phyloP scores from a whole-genome alignment of 2,329 filamentous ascomycete species.

The Zalaria sp. region DNA sequence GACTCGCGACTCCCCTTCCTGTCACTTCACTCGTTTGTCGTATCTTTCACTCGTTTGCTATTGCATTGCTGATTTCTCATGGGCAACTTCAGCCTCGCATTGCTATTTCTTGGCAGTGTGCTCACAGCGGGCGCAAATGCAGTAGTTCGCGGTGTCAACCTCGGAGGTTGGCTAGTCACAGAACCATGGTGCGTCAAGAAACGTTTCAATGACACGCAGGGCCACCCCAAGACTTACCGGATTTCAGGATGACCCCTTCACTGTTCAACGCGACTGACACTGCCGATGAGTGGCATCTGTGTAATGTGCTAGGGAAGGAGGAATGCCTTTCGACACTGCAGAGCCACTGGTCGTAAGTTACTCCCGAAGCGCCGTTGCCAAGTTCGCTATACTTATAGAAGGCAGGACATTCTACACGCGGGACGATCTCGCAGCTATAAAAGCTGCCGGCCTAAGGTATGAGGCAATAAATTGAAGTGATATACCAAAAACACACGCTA shows the following conservation, averaged over 20 bases:
- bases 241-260: conserved; percentile 6
- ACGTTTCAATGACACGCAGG: not conserved
- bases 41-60: not conserved
- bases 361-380: too few species aligned
- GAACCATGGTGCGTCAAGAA: conserved; percentile 9
- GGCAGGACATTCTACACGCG: conserved; percentile 8
- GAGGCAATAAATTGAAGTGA: not conserved
- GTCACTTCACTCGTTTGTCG: not conserved
- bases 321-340: conserved; percentile 8
- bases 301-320: conserved; percentile 10
- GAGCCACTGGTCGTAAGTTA: conserved; percentile 9
- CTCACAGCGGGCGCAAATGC: conserved; percentile 11
- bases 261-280: conserved; percentile 8
- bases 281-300: conserved; percentile 12
- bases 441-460: conserved; percentile 9
- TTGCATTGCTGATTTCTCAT: not conserved
- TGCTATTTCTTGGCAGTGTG: not conserved
- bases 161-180: conserved; percentile 12
- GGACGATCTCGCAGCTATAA: conserved; percentile 11
- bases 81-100: not conserved
- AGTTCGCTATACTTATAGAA: not conserved
- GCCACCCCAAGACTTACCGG: not conserved
- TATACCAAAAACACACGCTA: not conserved
- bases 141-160: conserved; percentile 11
- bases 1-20: not conserved